A percentile compares a stretch with the other conserved stretches of the same genome.
These are phyloP conservation scores for Diaporthe citrichinensis DNA, from an alignment of 2,329 filamentous ascomycete species.

Conservation along the genomic window DNA sequence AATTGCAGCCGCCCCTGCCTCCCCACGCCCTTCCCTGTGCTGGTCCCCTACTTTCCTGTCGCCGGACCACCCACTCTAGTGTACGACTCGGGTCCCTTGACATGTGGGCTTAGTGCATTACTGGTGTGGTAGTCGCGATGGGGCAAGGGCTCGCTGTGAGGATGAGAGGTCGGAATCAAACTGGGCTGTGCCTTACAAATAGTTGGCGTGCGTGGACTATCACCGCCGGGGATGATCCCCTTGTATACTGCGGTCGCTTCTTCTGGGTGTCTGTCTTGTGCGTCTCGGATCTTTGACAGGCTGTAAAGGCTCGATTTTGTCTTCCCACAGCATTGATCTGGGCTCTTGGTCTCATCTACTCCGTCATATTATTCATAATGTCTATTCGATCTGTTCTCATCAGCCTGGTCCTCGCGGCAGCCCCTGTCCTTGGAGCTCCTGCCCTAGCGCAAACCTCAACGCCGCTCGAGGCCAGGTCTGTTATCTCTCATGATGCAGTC, in stretches of 20 bases:
- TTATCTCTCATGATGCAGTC: conserved; percentile 53
- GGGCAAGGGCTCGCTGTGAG: background rate
- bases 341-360: background rate
- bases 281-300: background rate
- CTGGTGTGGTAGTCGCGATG: background rate
- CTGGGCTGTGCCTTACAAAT: background rate
- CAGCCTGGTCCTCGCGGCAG: conserved; percentile 7
- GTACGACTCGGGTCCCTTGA: background rate
- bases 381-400: conserved; percentile 5
- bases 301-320: background rate
- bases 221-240: background rate
- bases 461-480: conserved; percentile 30
- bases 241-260: background rate
- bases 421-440: conserved; percentile 15
- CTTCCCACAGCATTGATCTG: background rate
- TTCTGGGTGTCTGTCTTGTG: no score
- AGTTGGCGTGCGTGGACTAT: background rate
- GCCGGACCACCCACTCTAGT: background rate
- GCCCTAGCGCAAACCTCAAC: background rate
- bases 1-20: conserved; percentile 8
- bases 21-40: conserved; percentile 14
- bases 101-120: background rate
- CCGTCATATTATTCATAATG: background rate
- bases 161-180: background rate
- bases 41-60: background rate